Conservation (phyloP, 805 yeast genomes). For the Zygosaccharomyces gambellarensis region DNA sequence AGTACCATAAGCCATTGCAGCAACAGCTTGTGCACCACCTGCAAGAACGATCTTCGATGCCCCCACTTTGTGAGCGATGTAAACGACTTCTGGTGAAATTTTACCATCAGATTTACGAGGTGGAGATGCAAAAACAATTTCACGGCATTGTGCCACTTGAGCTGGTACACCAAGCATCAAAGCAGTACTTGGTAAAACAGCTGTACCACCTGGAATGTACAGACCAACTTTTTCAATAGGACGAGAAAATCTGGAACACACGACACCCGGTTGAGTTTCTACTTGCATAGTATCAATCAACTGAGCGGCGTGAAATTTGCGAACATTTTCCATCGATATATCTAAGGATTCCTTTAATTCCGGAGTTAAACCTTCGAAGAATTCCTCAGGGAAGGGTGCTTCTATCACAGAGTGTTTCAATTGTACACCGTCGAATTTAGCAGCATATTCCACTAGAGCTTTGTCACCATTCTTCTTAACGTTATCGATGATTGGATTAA, state of each 20-base stretch:
- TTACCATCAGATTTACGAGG: conserved; percentile 84
- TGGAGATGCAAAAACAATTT: conserved; percentile 90
- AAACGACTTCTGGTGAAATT: conserved; percentile 93
- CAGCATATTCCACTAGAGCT: conserved; percentile 85
- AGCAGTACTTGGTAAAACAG: conserved; percentile 95
- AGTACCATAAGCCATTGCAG: conserved; percentile 98
- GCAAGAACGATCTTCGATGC: conserved; percentile 88
- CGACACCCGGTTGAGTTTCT: conserved; percentile 91
- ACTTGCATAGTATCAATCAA: conserved; percentile 67
- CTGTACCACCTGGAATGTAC: conserved; percentile 98
- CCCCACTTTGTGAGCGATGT: conserved; percentile 94
- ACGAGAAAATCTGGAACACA: conserved; percentile 90
- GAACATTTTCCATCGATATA: conserved; percentile 80
- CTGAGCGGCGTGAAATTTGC: conserved; percentile 92
- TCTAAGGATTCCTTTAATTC: conserved; percentile 81
- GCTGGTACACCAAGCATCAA: conserved; percentile 99
- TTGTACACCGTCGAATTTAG: conserved; percentile 81
- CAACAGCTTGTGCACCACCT: conserved; percentile 99
- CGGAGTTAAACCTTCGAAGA: conserved; percentile 67
- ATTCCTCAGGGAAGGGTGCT: conserved; percentile 82
- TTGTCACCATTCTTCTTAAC: conserved; percentile 77
- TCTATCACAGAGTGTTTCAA: conserved; percentile 65
- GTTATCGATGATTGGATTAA: conserved; percentile 78
- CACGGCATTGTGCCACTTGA: conserved; percentile 92
- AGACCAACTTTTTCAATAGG: conserved; percentile 94